A percentile compares a stretch with the other conserved stretches of the same genome.
phyloP scores from a whole-genome alignment of 1,139 yeast genomes.

The Entelexis sorbosivorans region DNA sequence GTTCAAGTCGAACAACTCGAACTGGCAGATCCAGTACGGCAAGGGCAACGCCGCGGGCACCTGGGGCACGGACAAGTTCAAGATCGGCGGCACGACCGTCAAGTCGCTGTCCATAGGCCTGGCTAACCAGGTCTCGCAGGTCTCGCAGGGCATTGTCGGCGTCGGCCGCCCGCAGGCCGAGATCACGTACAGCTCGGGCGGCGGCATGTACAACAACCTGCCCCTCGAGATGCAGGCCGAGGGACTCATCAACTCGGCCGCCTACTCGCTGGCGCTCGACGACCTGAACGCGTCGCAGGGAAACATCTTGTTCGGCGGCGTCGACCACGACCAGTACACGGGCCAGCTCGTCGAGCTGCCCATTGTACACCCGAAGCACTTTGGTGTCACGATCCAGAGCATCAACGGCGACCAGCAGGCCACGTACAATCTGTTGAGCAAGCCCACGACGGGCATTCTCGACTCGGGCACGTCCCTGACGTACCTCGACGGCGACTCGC shows the following conservation, averaged over 20 bases:
- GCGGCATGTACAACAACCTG: constrained; percentile 23
- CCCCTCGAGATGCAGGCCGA: constrained; percentile 24
- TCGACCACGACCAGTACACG: constrained; percentile 43
- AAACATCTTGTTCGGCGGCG: constrained; percentile 46
- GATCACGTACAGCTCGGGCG: constrained; percentile 23
- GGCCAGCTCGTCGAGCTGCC: constrained; percentile 35
- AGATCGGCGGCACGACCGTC: constrained; percentile 35
- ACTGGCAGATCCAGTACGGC: constrained; percentile 45
- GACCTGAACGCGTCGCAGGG: constrained; percentile 37
- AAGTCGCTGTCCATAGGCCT: constrained; percentile 40
- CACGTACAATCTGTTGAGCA: constrained; percentile 27
- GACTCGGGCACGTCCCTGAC: constrained; percentile 64
- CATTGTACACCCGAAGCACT: constrained; percentile 33
- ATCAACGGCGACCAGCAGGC: constrained; percentile 33
- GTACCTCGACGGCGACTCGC: constrained; percentile 39
- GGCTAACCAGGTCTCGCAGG: constrained; percentile 35
- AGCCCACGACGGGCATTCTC: constrained; percentile 39
- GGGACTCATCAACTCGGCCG: constrained; percentile 28
- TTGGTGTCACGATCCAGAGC: constrained; percentile 40
- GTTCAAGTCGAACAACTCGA: constrained; percentile 38
- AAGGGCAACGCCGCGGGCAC: constrained; percentile 51
- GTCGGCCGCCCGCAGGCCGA: constrained; percentile 41
- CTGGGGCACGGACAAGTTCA: constrained; percentile 44
- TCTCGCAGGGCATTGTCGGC: constrained; percentile 43
- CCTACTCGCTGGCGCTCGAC: constrained; percentile 48